phyloP scores from a whole-genome alignment of 176 grass and related monocot species.

The Oryza longistaminata region DNA sequence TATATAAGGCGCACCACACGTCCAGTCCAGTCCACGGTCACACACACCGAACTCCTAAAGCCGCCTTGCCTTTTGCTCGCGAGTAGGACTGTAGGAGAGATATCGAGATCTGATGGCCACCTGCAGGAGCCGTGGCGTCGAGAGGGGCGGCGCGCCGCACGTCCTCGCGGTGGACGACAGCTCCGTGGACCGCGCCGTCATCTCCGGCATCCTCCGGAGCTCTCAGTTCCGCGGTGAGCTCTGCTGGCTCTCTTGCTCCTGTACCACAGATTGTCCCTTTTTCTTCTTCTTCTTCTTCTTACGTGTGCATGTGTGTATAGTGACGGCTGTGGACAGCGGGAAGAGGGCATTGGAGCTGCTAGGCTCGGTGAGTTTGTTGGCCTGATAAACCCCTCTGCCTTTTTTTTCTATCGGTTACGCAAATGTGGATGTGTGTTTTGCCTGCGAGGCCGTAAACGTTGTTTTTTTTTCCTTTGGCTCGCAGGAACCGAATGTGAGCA shows the following conservation, averaged over 20 bases:
- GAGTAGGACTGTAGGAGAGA: neutral
- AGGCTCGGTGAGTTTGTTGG: constrained; percentile 42
- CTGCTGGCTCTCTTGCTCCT: neutral
- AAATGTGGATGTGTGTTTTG: neutral
- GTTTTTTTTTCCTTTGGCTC: neutral
- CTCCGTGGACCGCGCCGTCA: constrained; percentile 78
- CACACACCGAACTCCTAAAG: neutral
- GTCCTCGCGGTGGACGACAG: constrained; percentile 88
- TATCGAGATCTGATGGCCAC: constrained; percentile 24
- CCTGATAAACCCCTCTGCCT: neutral
- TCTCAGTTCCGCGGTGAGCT: constrained; percentile 70
- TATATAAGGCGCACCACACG: constrained; percentile 17
- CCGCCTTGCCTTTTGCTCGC: neutral
- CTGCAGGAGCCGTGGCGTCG: constrained; percentile 22
- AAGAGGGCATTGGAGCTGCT: constrained; percentile 88
- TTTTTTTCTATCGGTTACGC: no score
- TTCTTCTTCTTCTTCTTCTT: neutral
- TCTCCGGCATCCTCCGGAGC: constrained; percentile 67
- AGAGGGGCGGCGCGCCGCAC: constrained; percentile 47
- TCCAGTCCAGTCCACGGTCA: neutral
- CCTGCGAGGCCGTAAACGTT: neutral
- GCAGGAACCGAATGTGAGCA: constrained; percentile 87
- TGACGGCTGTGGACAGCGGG: constrained; percentile 89
- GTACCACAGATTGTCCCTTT: neutral
- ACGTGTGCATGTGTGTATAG: constrained; percentile 34